These are phyloP conservation scores for Colletotrichum spaethianum DNA, from an alignment of 2,329 filamentous ascomycete genomes.

Conservation along the genomic window DNA sequence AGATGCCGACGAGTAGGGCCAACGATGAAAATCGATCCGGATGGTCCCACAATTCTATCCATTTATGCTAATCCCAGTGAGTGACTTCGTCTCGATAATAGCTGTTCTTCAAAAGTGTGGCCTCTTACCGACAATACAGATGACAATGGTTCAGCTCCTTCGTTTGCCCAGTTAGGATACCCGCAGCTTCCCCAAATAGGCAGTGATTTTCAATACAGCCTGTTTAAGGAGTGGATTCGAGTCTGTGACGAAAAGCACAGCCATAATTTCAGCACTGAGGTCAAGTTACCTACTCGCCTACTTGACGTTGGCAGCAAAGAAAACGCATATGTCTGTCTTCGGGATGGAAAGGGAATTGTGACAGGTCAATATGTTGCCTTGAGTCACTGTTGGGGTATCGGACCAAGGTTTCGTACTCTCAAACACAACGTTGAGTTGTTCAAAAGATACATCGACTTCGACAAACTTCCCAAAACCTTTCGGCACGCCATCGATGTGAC, in stretches of 20 bases:
- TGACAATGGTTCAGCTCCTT: neutral
- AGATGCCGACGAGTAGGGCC: neutral
- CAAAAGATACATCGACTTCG: neutral
- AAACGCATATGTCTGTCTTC: neutral
- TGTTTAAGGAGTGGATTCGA: conserved; percentile 3
- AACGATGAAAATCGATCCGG: neutral
- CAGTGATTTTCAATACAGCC: neutral
- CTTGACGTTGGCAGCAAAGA: neutral
- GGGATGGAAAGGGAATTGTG: neutral
- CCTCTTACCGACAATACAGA: neutral
- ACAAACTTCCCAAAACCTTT: neutral
- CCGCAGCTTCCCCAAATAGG: neutral
- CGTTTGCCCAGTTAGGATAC: neutral
- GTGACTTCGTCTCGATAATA: too few relatives aligned
- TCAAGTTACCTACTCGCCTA: neutral
- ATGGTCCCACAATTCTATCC: neutral
- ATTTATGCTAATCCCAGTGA: neutral
- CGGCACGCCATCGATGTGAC: neutral
- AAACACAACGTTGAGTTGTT: neutral
- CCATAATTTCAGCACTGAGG: neutral
- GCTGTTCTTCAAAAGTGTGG: too few relatives aligned
- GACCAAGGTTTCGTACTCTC: neutral
- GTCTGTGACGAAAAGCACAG: conserved; percentile 2
- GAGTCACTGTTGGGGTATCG: conserved; percentile 13
- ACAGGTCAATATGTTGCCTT: neutral